Conservation (phyloP, 352 stramenopile genomes). For the Thalassiosira mediterranea region DNA sequence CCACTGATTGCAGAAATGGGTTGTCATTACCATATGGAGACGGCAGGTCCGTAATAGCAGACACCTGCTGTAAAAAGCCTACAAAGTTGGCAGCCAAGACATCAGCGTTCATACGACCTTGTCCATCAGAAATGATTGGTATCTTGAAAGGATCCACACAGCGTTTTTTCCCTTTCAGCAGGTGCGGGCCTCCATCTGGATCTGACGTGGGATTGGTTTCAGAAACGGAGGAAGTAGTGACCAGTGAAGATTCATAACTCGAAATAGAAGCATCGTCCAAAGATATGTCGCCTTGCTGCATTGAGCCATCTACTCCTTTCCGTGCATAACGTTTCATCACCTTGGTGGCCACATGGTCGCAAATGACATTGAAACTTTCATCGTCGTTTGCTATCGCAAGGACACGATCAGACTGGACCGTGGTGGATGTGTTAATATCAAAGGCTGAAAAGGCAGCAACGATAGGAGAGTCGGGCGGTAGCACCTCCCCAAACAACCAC, state of each 20-base stretch:
- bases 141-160: constrained; percentile 41
- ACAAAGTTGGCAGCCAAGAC: constrained; percentile 76
- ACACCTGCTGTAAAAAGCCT: constrained; percentile 63
- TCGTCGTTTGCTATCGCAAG: constrained; percentile 56
- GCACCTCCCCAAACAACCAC: constrained; percentile 56
- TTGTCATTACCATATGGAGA: constrained; percentile 65
- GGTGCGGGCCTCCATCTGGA: constrained; percentile 23
- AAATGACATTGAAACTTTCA: constrained; percentile 72
- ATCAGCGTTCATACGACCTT: constrained; percentile 16
- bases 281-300: neutral
- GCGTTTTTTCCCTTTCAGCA: constrained; percentile 34
- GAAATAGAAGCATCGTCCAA: constrained; percentile 20
- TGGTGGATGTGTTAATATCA: constrained; percentile 53
- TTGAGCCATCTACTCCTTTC: neutral
- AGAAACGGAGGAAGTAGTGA: constrained; percentile 22
- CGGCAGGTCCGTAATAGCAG: constrained; percentile 40
- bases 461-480: constrained; percentile 41
- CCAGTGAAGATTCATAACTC: constrained; percentile 28
- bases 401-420: constrained; percentile 45
- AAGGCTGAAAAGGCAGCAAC: constrained; percentile 52
- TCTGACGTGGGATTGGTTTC: too few species aligned
- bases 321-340: constrained; percentile 36
- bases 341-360: constrained; percentile 45
- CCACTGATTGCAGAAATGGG: constrained; percentile 59
- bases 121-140: constrained; percentile 6